Base-by-base conservation (phyloP, 352 stramenopile species). In the Phytopythium montanum region DNA sequence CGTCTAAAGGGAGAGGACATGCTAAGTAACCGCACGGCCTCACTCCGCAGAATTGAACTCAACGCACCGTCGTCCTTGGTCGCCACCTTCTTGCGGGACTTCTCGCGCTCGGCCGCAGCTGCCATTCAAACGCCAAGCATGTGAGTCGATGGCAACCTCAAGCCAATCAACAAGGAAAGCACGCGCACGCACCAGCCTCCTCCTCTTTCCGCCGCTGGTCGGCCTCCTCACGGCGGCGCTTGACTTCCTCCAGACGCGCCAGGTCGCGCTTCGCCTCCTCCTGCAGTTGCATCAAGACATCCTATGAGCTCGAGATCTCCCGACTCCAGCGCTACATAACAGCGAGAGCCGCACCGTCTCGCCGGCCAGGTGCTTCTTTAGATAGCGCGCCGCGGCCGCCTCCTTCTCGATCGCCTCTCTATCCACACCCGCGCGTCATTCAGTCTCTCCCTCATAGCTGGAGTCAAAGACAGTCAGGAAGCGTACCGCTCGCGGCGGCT, bases 391-490 rank as follows among this genome's bases (percentile, higher is more conserved):
- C 5, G 77, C 71, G 18, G 81, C 70, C 0, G 69, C 73, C 61
- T 95, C 84, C 75, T 95, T 94, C 69, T 96, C 87, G 21, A 96
- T 81, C 36, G 86, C 81, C 67, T 96, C 87, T 26, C 75, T 84
- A 26, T 18, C 13, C 16, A 16, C 28, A 9, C 28, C 19, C 45
- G 42, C 26, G 33, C 16, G 5, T 54, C 23, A 58, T 28, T 18
- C 25, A 29, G 19, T 33, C 21, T 33, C 50, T 26, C 31, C 54
- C 19, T n/a, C 31, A 29, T 23, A 13, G 14, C 23, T 13, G 19
- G 12, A 45, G n/a, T 44, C 41, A 28, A 28, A 19, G 46, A 38
- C 44, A 45, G n/a, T 44, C 41, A 28, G 18, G n/a, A 41, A 38
- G 38, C 7, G 41, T 28, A 84, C 75, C 87, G 82, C 62, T 96